These are phyloP conservation scores for Diutina ranongensis DNA, from an alignment of 1,139 yeast genomes.

Conservation along the genomic window DNA sequence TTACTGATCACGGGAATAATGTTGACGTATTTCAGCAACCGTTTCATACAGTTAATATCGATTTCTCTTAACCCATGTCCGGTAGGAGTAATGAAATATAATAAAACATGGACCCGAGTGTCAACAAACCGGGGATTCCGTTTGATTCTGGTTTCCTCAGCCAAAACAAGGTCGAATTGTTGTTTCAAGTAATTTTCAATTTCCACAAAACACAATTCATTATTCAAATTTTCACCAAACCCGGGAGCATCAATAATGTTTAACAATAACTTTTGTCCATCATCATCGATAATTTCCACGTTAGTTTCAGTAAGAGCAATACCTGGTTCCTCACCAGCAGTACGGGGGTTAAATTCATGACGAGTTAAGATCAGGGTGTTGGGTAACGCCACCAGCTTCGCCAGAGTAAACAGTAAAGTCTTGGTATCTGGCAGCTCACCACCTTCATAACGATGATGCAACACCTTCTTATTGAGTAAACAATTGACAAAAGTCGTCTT, in stretches of 20 bases:
- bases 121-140: constrained; percentile 78
- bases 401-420: constrained; percentile 35
- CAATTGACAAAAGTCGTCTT: constrained; percentile 28
- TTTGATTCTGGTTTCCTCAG: constrained; percentile 84
- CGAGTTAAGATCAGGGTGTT: constrained; percentile 33
- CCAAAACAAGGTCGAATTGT: constrained; percentile 84
- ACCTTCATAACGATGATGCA: constrained; percentile 44
- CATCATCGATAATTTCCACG: constrained; percentile 62
- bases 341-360: constrained; percentile 29
- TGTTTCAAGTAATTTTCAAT: constrained; percentile 60
- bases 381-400: constrained; percentile 33
- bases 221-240: constrained; percentile 61
- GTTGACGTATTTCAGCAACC: constrained; percentile 71
- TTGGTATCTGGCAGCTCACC: constrained; percentile 25
- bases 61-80: constrained; percentile 71
- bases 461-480: constrained; percentile 47
- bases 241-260: constrained; percentile 72
- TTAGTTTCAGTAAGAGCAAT: constrained; percentile 59
- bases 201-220: constrained; percentile 50
- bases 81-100: constrained; percentile 63
- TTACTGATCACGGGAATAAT: constrained; percentile 81
- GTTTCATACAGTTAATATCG: constrained; percentile 68
- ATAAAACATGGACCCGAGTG: constrained; percentile 61
- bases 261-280: constrained; percentile 56
- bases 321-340: constrained; percentile 43